Conservation (phyloP, 73 alveolate species). For the Tetrahymena thermophila region DNA sequence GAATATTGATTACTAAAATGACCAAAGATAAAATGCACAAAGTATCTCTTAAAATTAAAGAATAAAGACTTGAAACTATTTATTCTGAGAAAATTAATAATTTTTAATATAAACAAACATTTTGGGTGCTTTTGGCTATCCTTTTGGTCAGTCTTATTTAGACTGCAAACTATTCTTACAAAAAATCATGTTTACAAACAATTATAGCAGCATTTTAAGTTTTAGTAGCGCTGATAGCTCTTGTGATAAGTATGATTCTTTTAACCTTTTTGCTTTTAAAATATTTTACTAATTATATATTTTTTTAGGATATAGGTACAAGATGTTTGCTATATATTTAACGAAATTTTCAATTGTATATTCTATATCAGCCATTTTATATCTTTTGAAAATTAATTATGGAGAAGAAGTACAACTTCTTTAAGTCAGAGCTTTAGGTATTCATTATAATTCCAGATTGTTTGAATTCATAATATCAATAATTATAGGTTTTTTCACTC, state of each 20-base stretch:
- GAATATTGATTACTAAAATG: background rate
- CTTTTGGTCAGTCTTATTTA: background rate
- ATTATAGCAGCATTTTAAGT: background rate
- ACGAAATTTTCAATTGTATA: background rate
- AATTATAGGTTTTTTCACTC: background rate
- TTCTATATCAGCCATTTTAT: background rate
- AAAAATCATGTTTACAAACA: background rate
- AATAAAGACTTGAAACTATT: background rate
- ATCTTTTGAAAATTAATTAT: background rate
- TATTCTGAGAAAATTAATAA: background rate
- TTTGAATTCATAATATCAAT: background rate
- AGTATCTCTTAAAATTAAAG: background rate
- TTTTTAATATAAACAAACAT: background rate
- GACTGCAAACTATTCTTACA: background rate
- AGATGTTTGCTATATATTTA: background rate
- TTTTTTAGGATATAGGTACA: background rate
- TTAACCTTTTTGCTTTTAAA: background rate
- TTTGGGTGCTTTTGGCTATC: background rate
- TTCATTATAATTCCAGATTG: background rate
- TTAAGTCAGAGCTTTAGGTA: background rate
- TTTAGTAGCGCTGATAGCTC: background rate
- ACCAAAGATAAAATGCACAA: background rate
- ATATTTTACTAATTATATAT: background rate
- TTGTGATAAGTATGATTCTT: background rate
- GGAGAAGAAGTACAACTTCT: background rate